A percentile compares a stretch with the other conserved stretches of the same genome.
These are phyloP conservation scores for Elongisporangium anandrum DNA, from an alignment of 352 stramenopile genomes.

Conservation along the genomic window DNA sequence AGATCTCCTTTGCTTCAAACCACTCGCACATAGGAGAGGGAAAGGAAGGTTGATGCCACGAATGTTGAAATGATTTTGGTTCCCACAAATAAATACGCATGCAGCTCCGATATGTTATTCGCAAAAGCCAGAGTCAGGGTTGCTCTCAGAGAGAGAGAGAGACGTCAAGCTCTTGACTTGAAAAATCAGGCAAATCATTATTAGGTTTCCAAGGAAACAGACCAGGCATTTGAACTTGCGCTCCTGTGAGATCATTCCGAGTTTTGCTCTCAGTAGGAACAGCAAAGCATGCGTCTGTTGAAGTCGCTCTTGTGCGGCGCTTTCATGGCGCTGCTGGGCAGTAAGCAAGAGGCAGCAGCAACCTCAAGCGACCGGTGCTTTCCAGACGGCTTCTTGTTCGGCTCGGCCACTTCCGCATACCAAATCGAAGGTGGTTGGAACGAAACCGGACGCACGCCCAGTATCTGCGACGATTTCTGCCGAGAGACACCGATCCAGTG, in stretches of 20 bases:
- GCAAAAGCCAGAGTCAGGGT: no score
- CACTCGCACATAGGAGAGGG: neutral
- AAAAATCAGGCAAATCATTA: neutral
- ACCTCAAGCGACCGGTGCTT: conserved; percentile 16
- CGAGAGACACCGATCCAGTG: conserved; percentile 47
- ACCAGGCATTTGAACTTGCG: neutral
- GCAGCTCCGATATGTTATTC: no score
- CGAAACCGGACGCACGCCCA: conserved; percentile 49
- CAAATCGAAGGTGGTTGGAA: conserved; percentile 87
- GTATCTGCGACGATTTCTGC: conserved; percentile 89
- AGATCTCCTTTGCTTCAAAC: neutral
- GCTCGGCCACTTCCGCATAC: conserved; percentile 70
- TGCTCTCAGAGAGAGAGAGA: no score
- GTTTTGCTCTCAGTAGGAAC: neutral
- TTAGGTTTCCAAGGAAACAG: neutral
- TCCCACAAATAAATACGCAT: neutral
- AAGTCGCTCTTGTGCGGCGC: neutral
- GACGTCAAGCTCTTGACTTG: no score
- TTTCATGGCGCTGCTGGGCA: neutral
- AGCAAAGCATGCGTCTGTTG: neutral
- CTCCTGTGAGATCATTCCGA: neutral
- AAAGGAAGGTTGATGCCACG: neutral
- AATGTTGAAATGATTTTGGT: neutral
- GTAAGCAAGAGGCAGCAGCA: neutral
- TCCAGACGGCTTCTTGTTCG: conserved; percentile 55